Percentiles rank a stretch among this genome's conserved stretches.
Evolutionary conservation across 1,139 yeast genomes (phyloP).

Genomic region (Blastobotrys persicus): DNA sequence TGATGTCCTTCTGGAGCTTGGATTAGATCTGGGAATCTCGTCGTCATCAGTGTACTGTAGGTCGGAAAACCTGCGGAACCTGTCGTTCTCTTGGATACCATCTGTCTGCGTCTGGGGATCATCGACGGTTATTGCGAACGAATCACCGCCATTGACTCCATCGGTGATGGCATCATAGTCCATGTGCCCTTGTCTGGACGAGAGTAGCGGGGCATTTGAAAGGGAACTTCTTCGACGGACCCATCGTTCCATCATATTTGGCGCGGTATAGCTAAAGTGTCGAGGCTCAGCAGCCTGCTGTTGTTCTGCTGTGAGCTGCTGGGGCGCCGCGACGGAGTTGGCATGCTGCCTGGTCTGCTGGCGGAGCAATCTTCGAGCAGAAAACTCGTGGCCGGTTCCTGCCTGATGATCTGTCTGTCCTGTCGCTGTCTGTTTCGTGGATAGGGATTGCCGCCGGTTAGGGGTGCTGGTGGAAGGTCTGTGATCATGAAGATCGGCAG

Average conservation of each 20-base stretch:
- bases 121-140: constrained; percentile 26
- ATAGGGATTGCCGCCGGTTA: not conserved
- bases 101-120: constrained; percentile 17
- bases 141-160: constrained; percentile 22
- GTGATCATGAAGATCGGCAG: constrained; percentile 13
- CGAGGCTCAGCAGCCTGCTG: not conserved
- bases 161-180: constrained; percentile 17
- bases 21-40: constrained; percentile 49
- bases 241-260: constrained; percentile 25
- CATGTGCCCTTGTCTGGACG: constrained; percentile 3
- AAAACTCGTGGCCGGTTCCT: constrained; percentile 4
- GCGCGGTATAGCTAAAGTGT: constrained; percentile 14
- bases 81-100: constrained; percentile 2
- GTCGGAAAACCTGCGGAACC: constrained; percentile 18
- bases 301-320: not conserved
- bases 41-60: constrained; percentile 22
- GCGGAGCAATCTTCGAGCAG: constrained; percentile 1
- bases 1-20: constrained; percentile 68
- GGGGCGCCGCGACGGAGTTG: not conserved
- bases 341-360: not conserved
- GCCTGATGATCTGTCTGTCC: not conserved
- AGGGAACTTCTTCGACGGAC: constrained; percentile 24
- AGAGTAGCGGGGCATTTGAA: constrained; percentile 20
- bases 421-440: not conserved
- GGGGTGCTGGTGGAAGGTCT: constrained; percentile 5